A percentile compares a stretch with the other conserved stretches of the same genome.
Evolutionary conservation across 1,139 yeast species (phyloP).

Genomic region (Suhomyces yuchorum): DNA sequence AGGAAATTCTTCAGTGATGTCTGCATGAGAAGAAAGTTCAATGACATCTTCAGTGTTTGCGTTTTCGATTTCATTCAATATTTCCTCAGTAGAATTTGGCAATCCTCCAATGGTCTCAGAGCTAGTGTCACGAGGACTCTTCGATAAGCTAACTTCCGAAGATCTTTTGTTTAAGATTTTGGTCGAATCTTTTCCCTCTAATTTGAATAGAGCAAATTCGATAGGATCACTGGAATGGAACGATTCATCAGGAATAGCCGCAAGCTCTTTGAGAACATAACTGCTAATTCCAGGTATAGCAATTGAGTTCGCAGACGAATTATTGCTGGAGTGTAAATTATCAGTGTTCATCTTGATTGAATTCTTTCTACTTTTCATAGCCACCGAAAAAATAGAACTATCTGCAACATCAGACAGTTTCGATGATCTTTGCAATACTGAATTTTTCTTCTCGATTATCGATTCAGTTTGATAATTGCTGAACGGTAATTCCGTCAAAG

Average conservation of each 20-base stretch:
- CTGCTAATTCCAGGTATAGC: constrained; percentile 66
- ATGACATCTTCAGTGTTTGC: constrained; percentile 41
- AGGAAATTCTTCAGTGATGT: constrained; percentile 31
- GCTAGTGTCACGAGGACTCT: constrained; percentile 7
- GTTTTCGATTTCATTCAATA: constrained; percentile 43
- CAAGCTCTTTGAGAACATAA: constrained; percentile 66
- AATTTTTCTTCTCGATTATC: constrained; percentile 12
- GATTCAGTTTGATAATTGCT: constrained; percentile 24
- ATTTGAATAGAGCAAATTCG: constrained; percentile 69
- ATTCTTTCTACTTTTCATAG: constrained; percentile 25
- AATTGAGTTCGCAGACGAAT: constrained; percentile 35
- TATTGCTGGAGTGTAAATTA: constrained; percentile 16
- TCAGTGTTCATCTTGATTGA: constrained; percentile 21
- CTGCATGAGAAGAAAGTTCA: constrained; percentile 25
- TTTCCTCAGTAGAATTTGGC: constrained; percentile 35
- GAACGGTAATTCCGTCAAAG: constrained; percentile 48
- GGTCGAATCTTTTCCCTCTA: constrained; percentile 62
- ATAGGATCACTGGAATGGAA: constrained; percentile 62
- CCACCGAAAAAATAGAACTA: constrained; percentile 42
- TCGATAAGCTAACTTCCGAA: background rate
- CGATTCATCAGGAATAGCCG: constrained; percentile 79
- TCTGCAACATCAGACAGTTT: constrained; percentile 35
- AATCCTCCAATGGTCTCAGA: constrained; percentile 3
- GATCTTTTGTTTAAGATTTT: constrained; percentile 2
- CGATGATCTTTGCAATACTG: constrained; percentile 17